Percentiles rank a stretch among this genome's conserved stretches.
Conservation (phyloP, 2,329 filamentous ascomycete species). For the Verticillium isaacii region DNA sequence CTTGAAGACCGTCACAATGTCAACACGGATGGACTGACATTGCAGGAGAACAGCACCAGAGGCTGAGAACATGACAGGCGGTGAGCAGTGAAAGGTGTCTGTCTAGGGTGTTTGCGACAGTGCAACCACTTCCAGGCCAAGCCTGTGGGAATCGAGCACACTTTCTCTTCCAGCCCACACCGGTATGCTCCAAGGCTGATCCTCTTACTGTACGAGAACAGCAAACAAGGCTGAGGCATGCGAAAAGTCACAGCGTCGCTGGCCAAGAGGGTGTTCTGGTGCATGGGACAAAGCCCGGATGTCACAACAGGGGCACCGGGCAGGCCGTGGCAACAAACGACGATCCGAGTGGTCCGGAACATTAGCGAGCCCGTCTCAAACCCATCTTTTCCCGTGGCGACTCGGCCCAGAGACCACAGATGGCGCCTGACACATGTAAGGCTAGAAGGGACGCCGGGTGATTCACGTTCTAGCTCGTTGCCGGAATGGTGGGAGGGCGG, state of each 20-base stretch:
- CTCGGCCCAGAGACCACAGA: not conserved
- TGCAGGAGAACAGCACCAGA: not conserved
- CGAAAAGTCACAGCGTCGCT: not conserved
- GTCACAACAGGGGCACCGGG: conserved; percentile 8
- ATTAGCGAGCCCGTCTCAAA: not conserved
- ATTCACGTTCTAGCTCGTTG: not conserved
- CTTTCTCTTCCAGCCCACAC: no score
- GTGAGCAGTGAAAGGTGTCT: not conserved
- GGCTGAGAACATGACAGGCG: not conserved
- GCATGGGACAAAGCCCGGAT: not conserved
- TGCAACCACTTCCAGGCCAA: no score
- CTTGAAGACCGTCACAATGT: no score
- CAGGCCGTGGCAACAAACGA: conserved; percentile 14
- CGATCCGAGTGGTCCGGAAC: conserved; percentile 14
- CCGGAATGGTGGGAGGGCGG: not conserved
- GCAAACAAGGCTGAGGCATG: not conserved
- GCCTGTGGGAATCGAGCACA: no score
- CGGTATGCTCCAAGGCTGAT: no score
- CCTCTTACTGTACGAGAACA: no score
- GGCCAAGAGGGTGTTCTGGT: not conserved
- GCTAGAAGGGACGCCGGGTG: not conserved
- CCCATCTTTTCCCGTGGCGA: not conserved
- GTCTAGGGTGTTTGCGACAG: not conserved
- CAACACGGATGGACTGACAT: no score
- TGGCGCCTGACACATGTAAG: not conserved